Base-by-base conservation (phyloP, 2,329 filamentous ascomycete species). In the Alternaria postmessia region DNA sequence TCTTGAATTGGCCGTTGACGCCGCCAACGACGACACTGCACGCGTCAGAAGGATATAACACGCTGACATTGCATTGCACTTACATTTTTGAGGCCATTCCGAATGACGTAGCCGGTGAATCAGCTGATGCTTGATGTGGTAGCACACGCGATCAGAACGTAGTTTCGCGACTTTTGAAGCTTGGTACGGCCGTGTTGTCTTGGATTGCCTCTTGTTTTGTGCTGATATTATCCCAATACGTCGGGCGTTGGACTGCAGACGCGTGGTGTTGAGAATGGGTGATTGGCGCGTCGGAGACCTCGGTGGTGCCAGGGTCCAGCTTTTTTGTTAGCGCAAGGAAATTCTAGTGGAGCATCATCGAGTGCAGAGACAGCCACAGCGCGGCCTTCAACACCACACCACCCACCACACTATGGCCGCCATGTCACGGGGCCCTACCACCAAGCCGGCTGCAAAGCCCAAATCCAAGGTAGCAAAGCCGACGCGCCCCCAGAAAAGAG, bases 1-100 rank as follows among this genome's bases (percentile, higher is more conserved):
- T 79, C 64, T 87, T 84, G 53, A 97, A 85, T 74, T 91, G 88
- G 71, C 94, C 94, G 75, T 93, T 90, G 65, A 96, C 85, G 75
- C 89, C 89, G 58, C 95, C 95, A 62, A 97, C 82, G 39, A 97
- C 92, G 70, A 95, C 89, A 59, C 90, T 93, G 64, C 32, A n/a
- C 12, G 8, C 7, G 38, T 73, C 18, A 74, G 66, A 26, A 43
- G 6, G 7, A 28, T 18, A 4, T 18, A 16, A 9, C 4, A 14
- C n/a, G 7, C 3, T 16, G 26, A 44, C 4, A 14, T 3, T n/a
- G 4, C 3, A 2, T 1, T 5, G 11, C 7, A 61, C 52, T 53
- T 63, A 87, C 86, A 87, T 85, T 71, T 87, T 87, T 7, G 83
- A 84, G 44, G 85, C 81, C 86, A 88, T 88, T 30, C 6, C 60